A percentile compares a stretch with the other conserved stretches of the same genome.
phyloP scores from a whole-genome alignment of 164 flowering plant genomes.

The Saururus chinensis region DNA sequence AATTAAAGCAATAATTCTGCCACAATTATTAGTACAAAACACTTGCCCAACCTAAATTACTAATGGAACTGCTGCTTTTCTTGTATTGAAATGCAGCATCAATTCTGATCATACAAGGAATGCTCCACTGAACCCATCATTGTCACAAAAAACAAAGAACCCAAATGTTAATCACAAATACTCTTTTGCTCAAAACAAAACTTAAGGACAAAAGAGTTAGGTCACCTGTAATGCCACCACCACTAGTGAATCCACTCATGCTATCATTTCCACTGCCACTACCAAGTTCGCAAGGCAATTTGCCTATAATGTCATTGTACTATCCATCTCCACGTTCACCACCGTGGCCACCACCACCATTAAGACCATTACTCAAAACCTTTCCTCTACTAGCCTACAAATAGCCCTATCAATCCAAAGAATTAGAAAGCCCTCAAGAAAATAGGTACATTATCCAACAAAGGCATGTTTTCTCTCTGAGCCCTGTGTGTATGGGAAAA shows the following conservation, averaged over 20 bases:
- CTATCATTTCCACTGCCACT: slow-evolving; percentile 91
- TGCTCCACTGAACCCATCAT: slow-evolving; percentile 93
- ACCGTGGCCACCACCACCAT: slow-evolving; percentile 95
- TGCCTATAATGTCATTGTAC: slow-evolving; percentile 43
- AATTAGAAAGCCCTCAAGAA: not conserved
- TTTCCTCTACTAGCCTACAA: slow-evolving; percentile 71
- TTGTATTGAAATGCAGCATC: no score
- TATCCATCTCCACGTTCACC: slow-evolving; percentile 91
- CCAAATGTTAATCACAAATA: not conserved
- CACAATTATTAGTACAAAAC: not conserved
- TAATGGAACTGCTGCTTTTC: not conserved
- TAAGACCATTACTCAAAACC: slow-evolving; percentile 45
- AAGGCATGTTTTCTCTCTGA: slow-evolving; percentile 92
- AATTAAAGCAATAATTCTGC: not conserved
- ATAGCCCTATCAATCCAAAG: not conserved
- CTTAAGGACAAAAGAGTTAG: not conserved
- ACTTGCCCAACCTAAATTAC: not conserved
- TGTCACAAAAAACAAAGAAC: slow-evolving; percentile 11
- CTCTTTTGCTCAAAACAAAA: not conserved
- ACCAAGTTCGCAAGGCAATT: slow-evolving; percentile 95
- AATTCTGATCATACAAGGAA: slow-evolving; percentile 10
- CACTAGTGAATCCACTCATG: slow-evolving; percentile 52
- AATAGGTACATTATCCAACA: slow-evolving; percentile 64
- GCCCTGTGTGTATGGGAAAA: slow-evolving; percentile 99
- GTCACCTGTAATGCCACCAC: slow-evolving; percentile 90